These are phyloP conservation scores for Naganishia cerealis DNA, from an alignment of 1,284 basidiomycete genomes.

Conservation along the genomic window DNA sequence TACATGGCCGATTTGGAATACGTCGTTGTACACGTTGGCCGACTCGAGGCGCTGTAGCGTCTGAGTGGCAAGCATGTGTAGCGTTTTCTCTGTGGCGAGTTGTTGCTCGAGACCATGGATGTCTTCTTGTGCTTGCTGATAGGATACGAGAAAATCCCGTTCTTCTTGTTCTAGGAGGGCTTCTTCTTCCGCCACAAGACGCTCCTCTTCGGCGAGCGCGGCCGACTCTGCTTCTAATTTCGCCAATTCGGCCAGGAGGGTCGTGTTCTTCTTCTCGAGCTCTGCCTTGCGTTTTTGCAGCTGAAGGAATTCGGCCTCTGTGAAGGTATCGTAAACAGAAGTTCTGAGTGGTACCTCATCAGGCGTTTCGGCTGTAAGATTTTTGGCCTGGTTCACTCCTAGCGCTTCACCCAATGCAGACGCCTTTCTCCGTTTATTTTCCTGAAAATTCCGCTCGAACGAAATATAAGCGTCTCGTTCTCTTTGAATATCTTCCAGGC, in stretches of 20 bases:
- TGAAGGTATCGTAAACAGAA: constrained; percentile 39
- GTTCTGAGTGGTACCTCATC: constrained; percentile 16
- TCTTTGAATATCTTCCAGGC: constrained; percentile 84
- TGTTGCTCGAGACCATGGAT: constrained; percentile 26
- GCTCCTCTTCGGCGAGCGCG: constrained; percentile 71
- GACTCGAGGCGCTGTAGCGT: constrained; percentile 67
- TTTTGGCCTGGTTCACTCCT: constrained; percentile 68
- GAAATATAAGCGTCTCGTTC: constrained; percentile 90
- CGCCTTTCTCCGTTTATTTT: constrained; percentile 28
- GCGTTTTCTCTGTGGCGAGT: constrained; percentile 44
- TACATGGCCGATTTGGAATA: constrained; percentile 90
- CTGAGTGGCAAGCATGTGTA: constrained; percentile 48
- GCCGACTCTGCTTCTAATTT: constrained; percentile 71
- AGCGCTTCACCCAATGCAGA: constrained; percentile 49
- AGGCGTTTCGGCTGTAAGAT: constrained; percentile 55
- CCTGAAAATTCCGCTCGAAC: constrained; percentile 73
- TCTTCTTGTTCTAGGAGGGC: constrained; percentile 72
- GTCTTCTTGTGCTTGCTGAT: constrained; percentile 51
- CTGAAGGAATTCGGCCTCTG: constrained; percentile 55
- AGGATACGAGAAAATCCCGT: constrained; percentile 60
- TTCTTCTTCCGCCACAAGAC: constrained; percentile 71
- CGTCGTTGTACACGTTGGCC: constrained; percentile 97
- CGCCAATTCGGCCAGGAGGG: constrained; percentile 70
- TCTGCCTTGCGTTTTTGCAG: constrained; percentile 70
- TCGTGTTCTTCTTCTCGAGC: constrained; percentile 44